phyloP scores from a whole-genome alignment of 179 eudicot genomes.

The Gypsophila paniculata region DNA sequence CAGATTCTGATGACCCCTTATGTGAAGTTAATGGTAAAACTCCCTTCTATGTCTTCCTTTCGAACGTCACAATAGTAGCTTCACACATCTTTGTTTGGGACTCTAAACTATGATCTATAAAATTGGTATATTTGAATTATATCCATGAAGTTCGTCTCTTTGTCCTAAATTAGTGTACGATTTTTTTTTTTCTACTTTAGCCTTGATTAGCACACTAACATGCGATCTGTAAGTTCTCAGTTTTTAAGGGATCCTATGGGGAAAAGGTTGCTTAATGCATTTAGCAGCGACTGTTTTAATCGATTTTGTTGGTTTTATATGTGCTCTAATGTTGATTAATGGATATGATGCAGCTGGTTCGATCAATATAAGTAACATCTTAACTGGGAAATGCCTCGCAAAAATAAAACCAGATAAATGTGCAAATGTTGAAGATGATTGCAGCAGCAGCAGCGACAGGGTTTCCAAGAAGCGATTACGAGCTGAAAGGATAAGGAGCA shows the following conservation, averaged over 20 bases:
- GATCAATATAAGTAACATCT: conserved; percentile 79
- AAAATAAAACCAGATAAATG: conserved; percentile 60
- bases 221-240: background rate
- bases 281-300: background rate
- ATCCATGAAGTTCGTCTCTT: too few species aligned
- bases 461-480: conserved; percentile 46
- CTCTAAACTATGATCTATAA: too few species aligned
- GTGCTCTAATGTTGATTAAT: conserved; percentile 15
- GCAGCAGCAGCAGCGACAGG: conserved; percentile 44
- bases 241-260: background rate
- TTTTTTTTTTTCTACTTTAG: background rate
- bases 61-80: background rate
- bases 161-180: too few species aligned
- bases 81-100: too few species aligned
- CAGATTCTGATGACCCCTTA: conserved; percentile 59
- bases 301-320: background rate
- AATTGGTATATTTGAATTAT: too few species aligned
- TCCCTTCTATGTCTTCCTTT: background rate
- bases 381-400: conserved; percentile 91
- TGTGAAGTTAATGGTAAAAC: conserved; percentile 62
- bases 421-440: conserved; percentile 34
- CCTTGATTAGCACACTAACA: background rate
- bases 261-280: background rate
- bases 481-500: conserved; percentile 49
- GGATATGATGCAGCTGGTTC: conserved; percentile 61